Conservation (phyloP, 129 eudicot species). For the Chrysanthemum lavandulifolium region DNA sequence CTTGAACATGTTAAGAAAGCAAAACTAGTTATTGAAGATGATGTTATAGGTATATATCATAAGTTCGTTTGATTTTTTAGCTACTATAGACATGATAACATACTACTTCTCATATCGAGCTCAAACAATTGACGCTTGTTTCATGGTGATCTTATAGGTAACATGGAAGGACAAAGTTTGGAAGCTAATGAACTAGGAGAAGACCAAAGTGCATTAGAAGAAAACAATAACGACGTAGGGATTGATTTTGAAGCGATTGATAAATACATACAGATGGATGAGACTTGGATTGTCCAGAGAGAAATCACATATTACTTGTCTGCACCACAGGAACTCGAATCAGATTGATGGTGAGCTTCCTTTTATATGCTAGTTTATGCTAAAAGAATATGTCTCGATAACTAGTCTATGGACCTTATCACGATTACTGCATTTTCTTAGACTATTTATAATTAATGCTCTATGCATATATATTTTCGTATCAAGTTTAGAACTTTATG, state of each 20-base stretch:
- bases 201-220: not conserved
- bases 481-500: no score
- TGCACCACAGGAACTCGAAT: not conserved
- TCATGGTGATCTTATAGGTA: not conserved
- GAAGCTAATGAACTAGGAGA: slow-evolving; percentile 4
- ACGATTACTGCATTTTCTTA: no score
- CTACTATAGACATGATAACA: not conserved
- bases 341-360: not conserved
- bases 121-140: not conserved
- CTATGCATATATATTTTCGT: no score
- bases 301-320: not conserved
- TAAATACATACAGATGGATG: not conserved
- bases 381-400: not conserved
- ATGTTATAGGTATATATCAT: not conserved
- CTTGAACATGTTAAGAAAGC: slow-evolving; percentile 14
- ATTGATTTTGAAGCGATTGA: not conserved
- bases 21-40: not conserved
- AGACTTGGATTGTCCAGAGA: not conserved
- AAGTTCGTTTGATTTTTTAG: not conserved
- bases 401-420: no score
- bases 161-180: not conserved
- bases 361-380: not conserved
- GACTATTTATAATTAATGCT: no score
- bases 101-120: not conserved
- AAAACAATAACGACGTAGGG: not conserved